Conservation (phyloP, 1,139 yeast species). For the Candida sanyaensis region DNA sequence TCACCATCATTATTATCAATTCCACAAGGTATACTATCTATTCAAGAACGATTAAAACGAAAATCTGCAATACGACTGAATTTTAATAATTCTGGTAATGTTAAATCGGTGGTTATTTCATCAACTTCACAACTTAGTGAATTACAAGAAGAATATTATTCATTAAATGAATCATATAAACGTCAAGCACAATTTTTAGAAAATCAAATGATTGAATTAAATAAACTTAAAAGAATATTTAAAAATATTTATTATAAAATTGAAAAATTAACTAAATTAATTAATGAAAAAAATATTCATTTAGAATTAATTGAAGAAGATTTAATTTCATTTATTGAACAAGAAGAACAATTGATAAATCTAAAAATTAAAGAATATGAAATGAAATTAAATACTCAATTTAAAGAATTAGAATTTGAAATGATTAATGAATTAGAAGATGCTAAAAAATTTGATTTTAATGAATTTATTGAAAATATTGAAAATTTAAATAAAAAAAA, state of each 20-base stretch:
- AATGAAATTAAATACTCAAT: constrained; percentile 27
- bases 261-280: constrained; percentile 19
- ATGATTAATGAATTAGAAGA: constrained; percentile 30
- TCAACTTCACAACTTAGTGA: constrained; percentile 10
- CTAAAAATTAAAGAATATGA: constrained; percentile 24
- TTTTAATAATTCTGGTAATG: constrained; percentile 2
- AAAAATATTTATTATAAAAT: constrained; percentile 23
- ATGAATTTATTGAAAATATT: constrained; percentile 20
- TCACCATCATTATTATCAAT: constrained; percentile 1
- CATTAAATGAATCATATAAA: constrained; percentile 16
- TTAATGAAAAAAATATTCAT: constrained; percentile 20
- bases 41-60: constrained; percentile 11
- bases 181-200: constrained; percentile 13
- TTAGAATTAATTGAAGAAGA: constrained; percentile 29
- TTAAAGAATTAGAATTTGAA: constrained; percentile 33
- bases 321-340: constrained; percentile 29
- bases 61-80: constrained; percentile 10
- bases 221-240: constrained; percentile 23
- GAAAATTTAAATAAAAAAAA: constrained; percentile 16
- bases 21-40: constrained; percentile 13
- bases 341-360: constrained; percentile 28
- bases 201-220: constrained; percentile 23
- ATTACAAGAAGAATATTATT: constrained; percentile 18
- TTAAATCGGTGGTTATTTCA: constrained; percentile 5
- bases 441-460: constrained; percentile 29